Conservation (phyloP, 805 yeast genomes). For the Barnettozyma sp. region DNA sequence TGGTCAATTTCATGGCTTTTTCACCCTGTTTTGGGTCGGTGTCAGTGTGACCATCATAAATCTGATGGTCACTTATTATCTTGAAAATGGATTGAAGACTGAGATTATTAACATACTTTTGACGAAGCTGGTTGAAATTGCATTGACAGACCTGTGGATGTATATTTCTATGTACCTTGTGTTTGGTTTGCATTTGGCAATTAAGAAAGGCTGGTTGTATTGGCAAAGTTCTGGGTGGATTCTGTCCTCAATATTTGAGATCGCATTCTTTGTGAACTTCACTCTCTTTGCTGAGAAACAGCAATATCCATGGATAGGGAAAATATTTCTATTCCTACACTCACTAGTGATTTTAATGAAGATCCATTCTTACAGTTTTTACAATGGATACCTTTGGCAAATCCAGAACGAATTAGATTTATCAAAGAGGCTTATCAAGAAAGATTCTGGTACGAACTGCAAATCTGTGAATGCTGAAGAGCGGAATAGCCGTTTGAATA, state of each 20-base stretch:
- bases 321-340: constrained; percentile 73
- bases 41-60: constrained; percentile 36
- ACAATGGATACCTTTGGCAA: constrained; percentile 83
- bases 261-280: constrained; percentile 45
- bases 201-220: constrained; percentile 36
- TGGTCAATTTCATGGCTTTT: constrained; percentile 64
- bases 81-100: constrained; percentile 41
- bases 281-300: constrained; percentile 46
- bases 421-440: constrained; percentile 39
- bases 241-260: constrained; percentile 52
- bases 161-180: constrained; percentile 60
- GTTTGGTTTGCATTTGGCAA: constrained; percentile 49
- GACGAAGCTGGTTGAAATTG: constrained; percentile 60
- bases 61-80: constrained; percentile 46
- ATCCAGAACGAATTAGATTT: constrained; percentile 47
- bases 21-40: constrained; percentile 71
- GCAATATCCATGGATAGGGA: constrained; percentile 83
- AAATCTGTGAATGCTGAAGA: no score
- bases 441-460: constrained; percentile 27
- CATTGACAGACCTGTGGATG: constrained; percentile 66
- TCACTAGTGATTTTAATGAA: constrained; percentile 87
- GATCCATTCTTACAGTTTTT: constrained; percentile 88
- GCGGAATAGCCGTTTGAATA: no score
- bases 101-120: constrained; percentile 52
- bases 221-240: constrained; percentile 68